These are phyloP conservation scores for Fusarium sp. DNA, from an alignment of 2,329 filamentous ascomycete species.

Conservation along the genomic window DNA sequence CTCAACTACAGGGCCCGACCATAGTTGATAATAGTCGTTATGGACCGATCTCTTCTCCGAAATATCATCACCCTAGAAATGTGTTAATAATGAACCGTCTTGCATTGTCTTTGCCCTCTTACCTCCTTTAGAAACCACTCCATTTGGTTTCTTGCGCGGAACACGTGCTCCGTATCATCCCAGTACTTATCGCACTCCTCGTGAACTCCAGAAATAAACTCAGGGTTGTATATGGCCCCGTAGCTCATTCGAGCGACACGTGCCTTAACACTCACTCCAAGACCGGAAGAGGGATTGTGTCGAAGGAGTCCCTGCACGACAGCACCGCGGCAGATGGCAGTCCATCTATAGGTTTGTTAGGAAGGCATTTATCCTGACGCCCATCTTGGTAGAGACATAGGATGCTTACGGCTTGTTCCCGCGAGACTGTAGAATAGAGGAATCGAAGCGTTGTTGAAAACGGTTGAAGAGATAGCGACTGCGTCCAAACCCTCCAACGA, in stretches of 20 bases:
- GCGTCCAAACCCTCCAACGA: conserved; percentile 59
- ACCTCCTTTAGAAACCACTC: conserved; percentile 52
- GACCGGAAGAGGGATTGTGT: background rate
- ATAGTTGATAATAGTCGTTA: too few relatives aligned
- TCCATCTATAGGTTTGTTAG: conserved; percentile 49
- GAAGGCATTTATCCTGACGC: too few relatives aligned
- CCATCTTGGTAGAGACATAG: accelerated
- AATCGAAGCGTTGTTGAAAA: conserved; percentile 30
- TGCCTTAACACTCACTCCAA: conserved; percentile 34
- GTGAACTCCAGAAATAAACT: conserved; percentile 24
- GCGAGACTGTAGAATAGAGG: conserved; percentile 51
- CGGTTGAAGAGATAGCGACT: conserved; percentile 50
- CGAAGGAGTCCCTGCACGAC: conserved; percentile 47
- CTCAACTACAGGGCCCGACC: too few relatives aligned
- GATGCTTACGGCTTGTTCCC: conserved; percentile 55
- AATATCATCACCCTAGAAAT: conserved; percentile 34
- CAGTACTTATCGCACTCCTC: conserved; percentile 32
- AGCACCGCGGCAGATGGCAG: conserved; percentile 55
- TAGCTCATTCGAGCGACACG: conserved; percentile 53
- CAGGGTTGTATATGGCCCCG: background rate
- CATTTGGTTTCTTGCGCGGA: conserved; percentile 36
- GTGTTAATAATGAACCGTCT: too few relatives aligned
- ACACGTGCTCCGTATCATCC: background rate
- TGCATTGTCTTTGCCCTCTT: too few relatives aligned
- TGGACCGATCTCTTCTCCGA: conserved; percentile 1